Evolutionary conservation across 805 yeast species (phyloP).

Genomic region (Blastobotrys parvus): DNA sequence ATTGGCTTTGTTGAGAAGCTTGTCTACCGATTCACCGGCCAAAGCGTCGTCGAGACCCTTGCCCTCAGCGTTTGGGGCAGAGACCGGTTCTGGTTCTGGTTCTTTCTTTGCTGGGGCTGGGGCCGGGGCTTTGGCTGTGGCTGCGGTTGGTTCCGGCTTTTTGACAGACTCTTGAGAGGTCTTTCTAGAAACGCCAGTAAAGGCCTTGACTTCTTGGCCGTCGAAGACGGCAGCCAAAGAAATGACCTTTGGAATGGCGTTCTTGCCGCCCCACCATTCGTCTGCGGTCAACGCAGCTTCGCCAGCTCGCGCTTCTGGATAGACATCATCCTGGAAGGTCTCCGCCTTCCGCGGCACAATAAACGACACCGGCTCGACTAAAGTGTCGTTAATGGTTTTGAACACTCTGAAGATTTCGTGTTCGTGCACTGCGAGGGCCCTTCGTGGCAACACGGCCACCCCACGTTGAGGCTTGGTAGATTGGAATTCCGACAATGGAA

Average conservation of each 20-base stretch:
- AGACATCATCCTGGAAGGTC: slow-evolving; percentile 85
- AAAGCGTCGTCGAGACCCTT: slow-evolving; percentile 6
- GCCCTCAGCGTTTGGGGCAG: slow-evolving; percentile 3
- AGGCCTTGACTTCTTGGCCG: slow-evolving; percentile 46
- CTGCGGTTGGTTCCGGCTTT: slow-evolving; percentile 5
- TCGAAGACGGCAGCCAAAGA: slow-evolving; percentile 72
- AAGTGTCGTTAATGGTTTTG: slow-evolving; percentile 79
- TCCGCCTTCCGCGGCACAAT: slow-evolving; percentile 92
- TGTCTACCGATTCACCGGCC: slow-evolving; percentile 6
- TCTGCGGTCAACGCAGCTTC: slow-evolving; percentile 70
- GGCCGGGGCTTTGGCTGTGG: slow-evolving; percentile 11
- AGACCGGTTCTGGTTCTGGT: neutral
- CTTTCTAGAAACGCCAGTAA: slow-evolving; percentile 15
- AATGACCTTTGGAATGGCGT: slow-evolving; percentile 68
- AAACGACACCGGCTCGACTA: slow-evolving; percentile 86
- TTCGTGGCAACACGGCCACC: slow-evolving; percentile 80
- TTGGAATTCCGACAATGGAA: slow-evolving; percentile 78
- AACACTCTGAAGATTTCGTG: slow-evolving; percentile 77
- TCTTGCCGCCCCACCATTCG: slow-evolving; percentile 75
- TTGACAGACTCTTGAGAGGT: neutral
- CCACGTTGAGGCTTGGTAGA: slow-evolving; percentile 96
- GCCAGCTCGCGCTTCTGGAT: slow-evolving; percentile 80
- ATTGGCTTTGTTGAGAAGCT: slow-evolving; percentile 3
- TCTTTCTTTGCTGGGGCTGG: slow-evolving; percentile 7
- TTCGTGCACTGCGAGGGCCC: slow-evolving; percentile 66